Evolutionary conservation across 1,284 basidiomycete species (phyloP).

Genomic region (Rhodotorula sp.): DNA sequence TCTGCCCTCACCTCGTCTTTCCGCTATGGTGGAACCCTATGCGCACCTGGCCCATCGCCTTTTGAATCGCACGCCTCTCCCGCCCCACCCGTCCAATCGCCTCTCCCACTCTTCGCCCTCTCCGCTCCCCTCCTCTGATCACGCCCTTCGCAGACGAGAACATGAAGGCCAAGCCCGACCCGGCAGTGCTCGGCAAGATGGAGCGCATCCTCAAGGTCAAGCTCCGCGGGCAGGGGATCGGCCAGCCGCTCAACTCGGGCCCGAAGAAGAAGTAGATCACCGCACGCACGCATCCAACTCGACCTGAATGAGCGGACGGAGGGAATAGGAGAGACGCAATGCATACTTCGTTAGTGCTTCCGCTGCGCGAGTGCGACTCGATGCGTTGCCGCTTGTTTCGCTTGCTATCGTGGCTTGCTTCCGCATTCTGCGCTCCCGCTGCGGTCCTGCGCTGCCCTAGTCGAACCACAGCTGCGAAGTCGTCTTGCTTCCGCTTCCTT

Average conservation of each 20-base stretch:
- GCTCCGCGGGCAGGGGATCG: conserved; percentile 68
- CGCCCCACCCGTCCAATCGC: background rate
- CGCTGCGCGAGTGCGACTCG: no score
- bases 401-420: no score
- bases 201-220: conserved; percentile 89
- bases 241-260: conserved; percentile 31
- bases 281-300: background rate
- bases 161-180: conserved; percentile 80
- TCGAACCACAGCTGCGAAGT: no score
- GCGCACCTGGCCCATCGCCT: background rate
- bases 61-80: background rate
- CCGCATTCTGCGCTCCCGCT: no score
- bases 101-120: background rate
- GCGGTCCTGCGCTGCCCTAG: no score
- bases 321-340: no score
- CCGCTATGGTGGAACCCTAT: background rate
- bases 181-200: conserved; percentile 87
- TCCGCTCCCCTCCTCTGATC: background rate
- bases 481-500: no score
- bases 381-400: no score
- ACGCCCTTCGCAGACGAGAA: conserved; percentile 39
- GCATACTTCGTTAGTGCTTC: no score
- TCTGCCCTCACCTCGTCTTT: background rate
- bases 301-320: background rate
- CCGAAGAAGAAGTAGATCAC: conserved; percentile 38